A percentile compares a stretch with the other conserved stretches of the same genome.
Conservation (phyloP, 495 filamentous ascomycete genomes). For the Podospora pseudopauciseta region DNA sequence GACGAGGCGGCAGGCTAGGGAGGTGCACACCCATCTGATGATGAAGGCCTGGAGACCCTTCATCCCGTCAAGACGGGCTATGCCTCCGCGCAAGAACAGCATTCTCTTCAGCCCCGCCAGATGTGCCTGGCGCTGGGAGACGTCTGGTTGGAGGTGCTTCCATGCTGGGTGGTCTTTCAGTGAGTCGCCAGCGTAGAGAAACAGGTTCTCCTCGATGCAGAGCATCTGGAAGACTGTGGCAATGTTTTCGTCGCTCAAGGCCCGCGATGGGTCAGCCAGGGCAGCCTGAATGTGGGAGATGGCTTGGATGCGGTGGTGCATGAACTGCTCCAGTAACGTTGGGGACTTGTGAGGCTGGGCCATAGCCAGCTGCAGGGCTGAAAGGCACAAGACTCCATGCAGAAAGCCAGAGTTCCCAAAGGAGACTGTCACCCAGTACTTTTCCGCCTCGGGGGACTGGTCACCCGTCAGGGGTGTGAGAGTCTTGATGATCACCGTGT, state of each 20-base stretch:
- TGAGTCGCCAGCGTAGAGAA: slow-evolving; percentile 4
- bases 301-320: slow-evolving; percentile 21
- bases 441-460: slow-evolving; percentile 8
- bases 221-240: slow-evolving; percentile 17
- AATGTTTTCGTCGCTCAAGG: slow-evolving; percentile 19
- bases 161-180: not conserved
- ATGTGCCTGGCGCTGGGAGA: slow-evolving; percentile 19
- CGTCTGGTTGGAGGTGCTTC: slow-evolving; percentile 10
- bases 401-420: slow-evolving; percentile 16
- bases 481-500: slow-evolving; percentile 6
- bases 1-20: slow-evolving; percentile 11
- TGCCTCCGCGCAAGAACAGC: slow-evolving; percentile 20
- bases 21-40: slow-evolving; percentile 16
- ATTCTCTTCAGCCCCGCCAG: slow-evolving; percentile 16
- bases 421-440: slow-evolving; percentile 17
- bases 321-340: slow-evolving; percentile 14
- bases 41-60: slow-evolving; percentile 19
- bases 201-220: slow-evolving; percentile 15
- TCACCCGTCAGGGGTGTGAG: slow-evolving; percentile 8
- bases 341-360: slow-evolving; percentile 6
- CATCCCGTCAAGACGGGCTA: slow-evolving; percentile 9
- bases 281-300: slow-evolving; percentile 15
- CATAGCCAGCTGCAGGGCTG: slow-evolving; percentile 18
- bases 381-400: slow-evolving; percentile 15
- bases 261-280: slow-evolving; percentile 4